Evolutionary conservation across 1,284 basidiomycete genomes (phyloP).

Genomic region (Erythrobasidium hasegawianum): DNA sequence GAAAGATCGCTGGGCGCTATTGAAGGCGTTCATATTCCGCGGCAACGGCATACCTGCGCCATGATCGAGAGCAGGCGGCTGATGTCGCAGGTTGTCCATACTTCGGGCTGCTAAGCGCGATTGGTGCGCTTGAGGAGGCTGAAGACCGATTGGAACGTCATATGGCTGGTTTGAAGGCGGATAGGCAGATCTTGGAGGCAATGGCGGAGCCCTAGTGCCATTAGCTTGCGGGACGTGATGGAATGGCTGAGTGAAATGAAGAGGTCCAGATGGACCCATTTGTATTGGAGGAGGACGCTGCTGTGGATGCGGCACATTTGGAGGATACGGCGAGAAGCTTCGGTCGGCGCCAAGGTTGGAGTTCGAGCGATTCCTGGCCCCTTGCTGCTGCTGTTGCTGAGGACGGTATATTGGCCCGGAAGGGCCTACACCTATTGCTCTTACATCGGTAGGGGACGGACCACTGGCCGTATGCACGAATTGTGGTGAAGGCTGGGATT

Average conservation of each 20-base stretch:
- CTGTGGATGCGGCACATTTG: not conserved
- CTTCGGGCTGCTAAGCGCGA: conserved; percentile 1
- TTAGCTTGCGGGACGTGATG: not conserved
- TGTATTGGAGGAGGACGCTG: not conserved
- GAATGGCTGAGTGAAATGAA: conserved; percentile 9
- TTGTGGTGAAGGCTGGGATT: not conserved
- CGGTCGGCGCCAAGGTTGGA: not conserved
- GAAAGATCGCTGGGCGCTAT: not conserved
- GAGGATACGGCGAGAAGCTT: not conserved
- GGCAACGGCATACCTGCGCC: not conserved
- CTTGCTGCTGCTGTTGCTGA: not conserved
- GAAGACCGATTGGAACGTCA: too few species aligned
- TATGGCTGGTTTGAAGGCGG: not conserved
- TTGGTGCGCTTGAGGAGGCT: too few species aligned
- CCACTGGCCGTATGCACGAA: not conserved
- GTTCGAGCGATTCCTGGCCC: not conserved
- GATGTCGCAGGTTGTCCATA: conserved; percentile 17
- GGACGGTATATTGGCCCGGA: conserved; percentile 12
- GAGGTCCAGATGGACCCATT: not conserved
- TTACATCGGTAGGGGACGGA: not conserved
- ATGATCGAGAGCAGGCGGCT: not conserved
- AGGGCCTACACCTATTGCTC: conserved; percentile 11
- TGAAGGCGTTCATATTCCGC: not conserved
- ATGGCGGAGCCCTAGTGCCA: not conserved
- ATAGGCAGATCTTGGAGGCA: not conserved